These are phyloP conservation scores for Globisporangium okanoganense DNA, from an alignment of 352 stramenopile species.

Conservation along the genomic window DNA sequence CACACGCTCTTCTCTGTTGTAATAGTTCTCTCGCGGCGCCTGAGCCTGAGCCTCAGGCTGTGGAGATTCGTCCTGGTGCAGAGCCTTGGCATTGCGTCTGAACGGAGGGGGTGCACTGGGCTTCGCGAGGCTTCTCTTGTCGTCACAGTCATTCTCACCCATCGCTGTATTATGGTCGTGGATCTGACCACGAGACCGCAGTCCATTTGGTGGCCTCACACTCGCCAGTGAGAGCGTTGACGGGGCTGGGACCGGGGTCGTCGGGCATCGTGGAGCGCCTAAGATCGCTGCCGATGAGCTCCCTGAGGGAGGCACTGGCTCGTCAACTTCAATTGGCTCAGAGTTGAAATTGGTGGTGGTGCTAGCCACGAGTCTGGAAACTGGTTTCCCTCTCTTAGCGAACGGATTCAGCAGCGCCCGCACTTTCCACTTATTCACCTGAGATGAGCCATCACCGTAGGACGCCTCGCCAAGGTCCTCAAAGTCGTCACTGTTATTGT, in stretches of 20 bases:
- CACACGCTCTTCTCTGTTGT: constrained; percentile 6
- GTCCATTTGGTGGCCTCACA: neutral
- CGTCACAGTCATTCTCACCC: neutral
- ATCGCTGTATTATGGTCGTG: neutral
- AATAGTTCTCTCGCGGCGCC: constrained; percentile 9
- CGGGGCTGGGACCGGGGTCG: constrained; percentile 9
- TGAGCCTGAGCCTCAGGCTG: neutral
- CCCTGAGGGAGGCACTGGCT: neutral
- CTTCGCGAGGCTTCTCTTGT: constrained; percentile 1
- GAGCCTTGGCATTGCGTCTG: constrained; percentile 1
- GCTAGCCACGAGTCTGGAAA: neutral
- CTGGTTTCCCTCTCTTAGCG: constrained; percentile 30
- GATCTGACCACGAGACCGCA: neutral
- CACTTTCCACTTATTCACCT: constrained; percentile 70
- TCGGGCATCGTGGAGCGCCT: constrained; percentile 8
- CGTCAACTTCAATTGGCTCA: neutral
- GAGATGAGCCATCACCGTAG: neutral
- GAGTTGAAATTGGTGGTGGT: neutral
- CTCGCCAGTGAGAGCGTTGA: constrained; percentile 3
- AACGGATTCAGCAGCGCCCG: constrained; percentile 67
- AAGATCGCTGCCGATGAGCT: neutral
- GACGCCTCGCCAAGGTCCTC: neutral
- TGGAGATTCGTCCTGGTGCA: neutral
- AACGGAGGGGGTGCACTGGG: neutral
- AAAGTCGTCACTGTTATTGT: constrained; percentile 16